A percentile compares a stretch with the other conserved stretches of the same genome.
Evolutionary conservation across 176 grass and related monocot species (phyloP).

Genomic region (Ananas comosus): DNA sequence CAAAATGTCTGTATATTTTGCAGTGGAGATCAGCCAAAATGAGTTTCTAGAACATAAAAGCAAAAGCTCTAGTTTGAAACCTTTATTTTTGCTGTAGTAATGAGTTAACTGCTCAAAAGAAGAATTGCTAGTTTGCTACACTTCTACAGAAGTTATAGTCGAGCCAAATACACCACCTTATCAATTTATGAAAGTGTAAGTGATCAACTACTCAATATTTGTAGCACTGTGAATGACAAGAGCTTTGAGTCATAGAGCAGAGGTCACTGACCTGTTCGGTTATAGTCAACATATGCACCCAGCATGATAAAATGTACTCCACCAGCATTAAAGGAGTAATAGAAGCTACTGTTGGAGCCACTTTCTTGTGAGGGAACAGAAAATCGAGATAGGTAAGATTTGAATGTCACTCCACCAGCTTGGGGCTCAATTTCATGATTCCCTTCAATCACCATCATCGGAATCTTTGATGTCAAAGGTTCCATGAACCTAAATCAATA

Average conservation of each 20-base stretch:
- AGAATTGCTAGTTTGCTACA: background rate
- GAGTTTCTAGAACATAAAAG: background rate
- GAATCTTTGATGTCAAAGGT: conserved; percentile 47
- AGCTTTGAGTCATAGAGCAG: background rate
- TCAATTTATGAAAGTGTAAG: background rate
- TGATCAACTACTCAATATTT: background rate
- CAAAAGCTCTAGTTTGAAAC: too few relatives aligned
- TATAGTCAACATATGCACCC: conserved; percentile 81
- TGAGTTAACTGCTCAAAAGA: background rate
- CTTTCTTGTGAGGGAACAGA: conserved; percentile 66
- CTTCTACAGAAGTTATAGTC: too few relatives aligned
- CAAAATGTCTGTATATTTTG: too few relatives aligned
- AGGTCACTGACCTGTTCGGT: conserved; percentile 33
- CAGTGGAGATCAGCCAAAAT: too few relatives aligned
- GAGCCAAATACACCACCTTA: too few relatives aligned
- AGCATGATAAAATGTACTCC: conserved; percentile 89
- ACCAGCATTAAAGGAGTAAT: conserved; percentile 83
- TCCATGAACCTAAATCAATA: conserved; percentile 67
- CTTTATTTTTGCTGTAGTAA: background rate
- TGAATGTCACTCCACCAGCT: conserved; percentile 45
- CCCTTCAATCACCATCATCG: conserved; percentile 86
- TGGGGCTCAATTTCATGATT: conserved; percentile 96
- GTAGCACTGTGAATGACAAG: background rate
- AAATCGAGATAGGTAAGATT: conserved; percentile 73
- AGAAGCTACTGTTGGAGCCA: conserved; percentile 63